Evolutionary conservation across 371 early-diverging fungal species (phyloP).

Genomic region (Smittium mucronatum): DNA sequence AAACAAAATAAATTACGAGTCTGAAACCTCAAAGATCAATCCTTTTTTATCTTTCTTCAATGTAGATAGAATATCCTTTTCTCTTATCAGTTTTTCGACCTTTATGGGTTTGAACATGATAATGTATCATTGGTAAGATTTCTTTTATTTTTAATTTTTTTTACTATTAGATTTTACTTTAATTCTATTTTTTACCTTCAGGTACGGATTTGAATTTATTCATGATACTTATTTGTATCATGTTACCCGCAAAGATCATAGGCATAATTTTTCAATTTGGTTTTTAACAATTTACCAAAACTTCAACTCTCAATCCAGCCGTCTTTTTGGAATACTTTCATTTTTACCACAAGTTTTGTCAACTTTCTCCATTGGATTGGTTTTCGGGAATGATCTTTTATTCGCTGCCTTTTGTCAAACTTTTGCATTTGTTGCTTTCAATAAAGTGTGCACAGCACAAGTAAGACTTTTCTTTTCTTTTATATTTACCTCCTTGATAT

Average conservation of each 20-base stretch:
- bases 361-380: slow-evolving; percentile 41
- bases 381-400: slow-evolving; percentile 64
- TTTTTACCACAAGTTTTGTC: slow-evolving; percentile 33
- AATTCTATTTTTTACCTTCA: neutral
- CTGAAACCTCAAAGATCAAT: no score
- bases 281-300: slow-evolving; percentile 84
- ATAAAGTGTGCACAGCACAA: slow-evolving; percentile 96
- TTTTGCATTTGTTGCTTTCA: slow-evolving; percentile 86
- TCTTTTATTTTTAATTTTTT: neutral
- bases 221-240: slow-evolving; percentile 90
- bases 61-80: slow-evolving; percentile 48
- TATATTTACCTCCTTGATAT: neutral
- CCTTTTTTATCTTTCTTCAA: slow-evolving; percentile 15
- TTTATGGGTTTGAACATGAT: slow-evolving; percentile 52
- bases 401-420: slow-evolving; percentile 87
- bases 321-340: slow-evolving; percentile 22
- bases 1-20: neutral
- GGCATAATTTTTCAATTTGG: slow-evolving; percentile 95
- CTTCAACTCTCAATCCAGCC: slow-evolving; percentile 33
- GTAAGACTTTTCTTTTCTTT: slow-evolving; percentile 34
- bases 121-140: slow-evolving; percentile 42
- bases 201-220: slow-evolving; percentile 74
- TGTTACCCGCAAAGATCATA: slow-evolving; percentile 86
- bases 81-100: slow-evolving; percentile 44
- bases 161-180: neutral